Conservation (phyloP, 306 rosid species). For the Senna siamea region DNA sequence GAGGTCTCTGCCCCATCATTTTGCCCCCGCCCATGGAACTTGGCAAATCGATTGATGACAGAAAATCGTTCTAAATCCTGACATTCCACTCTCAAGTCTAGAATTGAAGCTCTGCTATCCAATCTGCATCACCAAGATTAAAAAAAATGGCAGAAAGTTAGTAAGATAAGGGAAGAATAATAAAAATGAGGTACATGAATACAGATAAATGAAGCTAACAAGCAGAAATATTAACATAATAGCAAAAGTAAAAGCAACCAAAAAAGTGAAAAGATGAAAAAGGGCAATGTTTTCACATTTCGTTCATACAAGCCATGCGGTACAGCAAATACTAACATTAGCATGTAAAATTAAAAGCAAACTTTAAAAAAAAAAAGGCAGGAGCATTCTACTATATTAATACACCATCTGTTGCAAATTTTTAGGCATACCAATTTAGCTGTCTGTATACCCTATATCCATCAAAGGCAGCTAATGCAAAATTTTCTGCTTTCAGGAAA, state of each 20-base stretch:
- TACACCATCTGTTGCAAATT: constrained; percentile 5
- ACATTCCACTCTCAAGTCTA: constrained; percentile 90
- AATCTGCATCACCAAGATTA: constrained; percentile 56
- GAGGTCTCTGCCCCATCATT: constrained; percentile 78
- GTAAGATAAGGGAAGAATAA: background rate
- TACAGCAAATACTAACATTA: background rate
- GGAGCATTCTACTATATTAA: background rate
- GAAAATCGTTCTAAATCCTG: constrained; percentile 93
- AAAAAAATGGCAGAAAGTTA: constrained; percentile 16
- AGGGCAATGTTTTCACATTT: background rate
- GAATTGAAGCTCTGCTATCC: constrained; percentile 77
- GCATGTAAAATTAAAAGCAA: background rate
- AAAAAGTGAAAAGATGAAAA: background rate
- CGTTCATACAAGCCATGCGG: too few species aligned
- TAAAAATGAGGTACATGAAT: background rate
- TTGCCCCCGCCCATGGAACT: constrained; percentile 86
- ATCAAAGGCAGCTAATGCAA: background rate
- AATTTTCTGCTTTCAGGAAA: background rate
- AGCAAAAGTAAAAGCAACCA: background rate
- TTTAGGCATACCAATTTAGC: background rate
- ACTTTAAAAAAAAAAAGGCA: background rate
- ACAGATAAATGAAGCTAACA: background rate
- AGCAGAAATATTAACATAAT: background rate
- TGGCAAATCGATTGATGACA: constrained; percentile 93
- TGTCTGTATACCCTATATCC: too few species aligned